A percentile compares a stretch with the other conserved stretches of the same genome.
These are phyloP conservation scores for Wickerhamomyces ciferrii DNA, from an alignment of 805 yeast species.

Conservation along the genomic window DNA sequence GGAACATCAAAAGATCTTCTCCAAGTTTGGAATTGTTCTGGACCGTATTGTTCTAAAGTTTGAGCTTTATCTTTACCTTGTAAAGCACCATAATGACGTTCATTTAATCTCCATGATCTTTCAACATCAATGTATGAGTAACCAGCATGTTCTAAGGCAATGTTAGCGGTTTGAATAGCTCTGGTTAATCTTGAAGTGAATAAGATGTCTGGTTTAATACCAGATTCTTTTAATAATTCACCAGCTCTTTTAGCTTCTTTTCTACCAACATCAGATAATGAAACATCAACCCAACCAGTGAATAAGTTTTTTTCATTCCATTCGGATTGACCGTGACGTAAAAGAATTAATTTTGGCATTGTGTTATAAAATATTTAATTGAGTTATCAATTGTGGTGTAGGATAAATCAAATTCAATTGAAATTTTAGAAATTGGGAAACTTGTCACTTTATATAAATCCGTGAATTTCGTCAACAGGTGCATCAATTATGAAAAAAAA, in stretches of 20 bases:
- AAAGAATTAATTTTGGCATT: conserved; percentile 73
- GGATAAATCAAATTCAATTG: too few relatives aligned
- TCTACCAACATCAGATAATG: conserved; percentile 76
- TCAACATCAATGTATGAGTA: conserved; percentile 86
- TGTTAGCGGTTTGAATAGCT: conserved; percentile 96
- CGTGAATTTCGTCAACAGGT: not conserved
- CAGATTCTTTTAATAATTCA: conserved; percentile 81
- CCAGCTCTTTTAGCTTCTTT: conserved; percentile 94
- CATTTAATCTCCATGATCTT: conserved; percentile 97
- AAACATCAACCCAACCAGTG: conserved; percentile 99
- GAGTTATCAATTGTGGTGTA: not conserved
- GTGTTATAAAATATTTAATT: too few relatives aligned
- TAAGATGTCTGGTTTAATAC: conserved; percentile 78
- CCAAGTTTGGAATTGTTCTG: conserved; percentile 92
- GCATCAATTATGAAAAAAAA: not conserved
- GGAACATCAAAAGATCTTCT: conserved; percentile 97
- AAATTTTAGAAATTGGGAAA: not conserved
- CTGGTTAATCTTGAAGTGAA: conserved; percentile 90
- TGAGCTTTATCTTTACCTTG: conserved; percentile 98
- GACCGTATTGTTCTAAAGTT: conserved; percentile 81
- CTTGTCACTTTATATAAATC: not conserved
- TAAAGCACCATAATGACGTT: conserved; percentile 98
- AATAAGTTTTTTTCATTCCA: conserved; percentile 98
- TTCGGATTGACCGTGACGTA: conserved; percentile 99
- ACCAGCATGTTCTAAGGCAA: conserved; percentile 86